A percentile compares a stretch with the other conserved stretches of the same genome.
These are phyloP conservation scores for Pittosporum tobira DNA, from an alignment of 129 eudicot genomes.

Conservation along the genomic window DNA sequence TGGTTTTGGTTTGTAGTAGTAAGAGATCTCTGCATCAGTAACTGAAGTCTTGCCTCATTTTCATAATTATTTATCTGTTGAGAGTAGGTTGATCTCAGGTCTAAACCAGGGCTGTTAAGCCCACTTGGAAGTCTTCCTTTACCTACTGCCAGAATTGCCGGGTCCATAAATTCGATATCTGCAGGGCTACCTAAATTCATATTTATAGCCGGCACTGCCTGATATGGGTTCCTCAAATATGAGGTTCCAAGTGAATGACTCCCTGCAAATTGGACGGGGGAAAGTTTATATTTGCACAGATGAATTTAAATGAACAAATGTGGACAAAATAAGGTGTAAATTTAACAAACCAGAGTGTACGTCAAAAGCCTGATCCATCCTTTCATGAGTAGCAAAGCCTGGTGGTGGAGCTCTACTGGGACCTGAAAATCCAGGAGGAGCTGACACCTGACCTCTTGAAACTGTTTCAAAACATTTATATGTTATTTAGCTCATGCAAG, in stretches of 20 bases:
- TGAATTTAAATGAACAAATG: not conserved
- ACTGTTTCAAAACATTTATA: constrained; percentile 28
- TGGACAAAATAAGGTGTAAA: not conserved
- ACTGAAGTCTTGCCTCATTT: constrained; percentile 60
- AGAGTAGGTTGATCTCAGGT: constrained; percentile 43
- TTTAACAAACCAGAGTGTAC: constrained; percentile 47
- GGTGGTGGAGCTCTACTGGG: constrained; percentile 94
- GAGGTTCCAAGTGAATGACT: constrained; percentile 49
- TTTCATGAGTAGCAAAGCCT: constrained; percentile 66
- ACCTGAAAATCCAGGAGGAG: constrained; percentile 96
- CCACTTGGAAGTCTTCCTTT: constrained; percentile 66
- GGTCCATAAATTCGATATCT: constrained; percentile 87
- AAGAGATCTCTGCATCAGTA: constrained; percentile 62
- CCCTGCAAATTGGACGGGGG: constrained; percentile 31
- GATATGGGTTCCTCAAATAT: constrained; percentile 54
- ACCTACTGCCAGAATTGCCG: constrained; percentile 94
- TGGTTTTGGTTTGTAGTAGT: constrained; percentile 51
- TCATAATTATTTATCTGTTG: constrained; percentile 45
- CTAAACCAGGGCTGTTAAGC: constrained; percentile 37
- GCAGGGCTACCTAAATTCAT: constrained; percentile 25
- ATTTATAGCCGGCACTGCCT: constrained; percentile 44
- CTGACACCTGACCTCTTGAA: constrained; percentile 73
- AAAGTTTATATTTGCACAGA: not conserved
- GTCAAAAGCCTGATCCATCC: constrained; percentile 58
- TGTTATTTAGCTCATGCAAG: not conserved